These are phyloP conservation scores for Cladosporium sp. DNA, from an alignment of 2,329 filamentous ascomycete species.

Conservation along the genomic window DNA sequence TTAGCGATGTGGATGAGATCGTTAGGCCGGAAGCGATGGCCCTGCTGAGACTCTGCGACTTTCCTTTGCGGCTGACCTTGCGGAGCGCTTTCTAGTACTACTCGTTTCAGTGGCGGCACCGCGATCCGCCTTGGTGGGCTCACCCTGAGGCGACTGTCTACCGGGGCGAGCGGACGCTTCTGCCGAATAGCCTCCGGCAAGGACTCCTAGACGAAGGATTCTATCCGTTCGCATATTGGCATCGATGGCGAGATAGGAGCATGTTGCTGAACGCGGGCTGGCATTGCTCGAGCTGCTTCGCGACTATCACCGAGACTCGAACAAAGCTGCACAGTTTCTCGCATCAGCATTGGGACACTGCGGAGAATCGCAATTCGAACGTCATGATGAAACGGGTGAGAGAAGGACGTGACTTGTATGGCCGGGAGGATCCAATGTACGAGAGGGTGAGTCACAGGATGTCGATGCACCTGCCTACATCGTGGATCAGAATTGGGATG, in stretches of 20 bases:
- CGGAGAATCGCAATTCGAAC: constrained; percentile 42
- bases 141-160: constrained; percentile 57
- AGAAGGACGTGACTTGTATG: constrained; percentile 51
- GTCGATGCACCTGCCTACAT: constrained; percentile 53
- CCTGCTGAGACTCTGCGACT: constrained; percentile 8
- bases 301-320: constrained; percentile 49
- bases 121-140: constrained; percentile 46
- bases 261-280: constrained; percentile 48
- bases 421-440: constrained; percentile 49
- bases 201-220: constrained; percentile 37
- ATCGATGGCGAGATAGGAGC: constrained; percentile 35
- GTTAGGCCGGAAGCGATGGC: constrained; percentile 9
- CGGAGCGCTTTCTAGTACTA: constrained; percentile 12
- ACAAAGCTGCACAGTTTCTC: constrained; percentile 54
- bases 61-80: constrained; percentile 6
- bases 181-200: constrained; percentile 49
- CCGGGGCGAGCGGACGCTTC: constrained; percentile 54
- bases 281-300: constrained; percentile 59
- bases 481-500: constrained; percentile 18
- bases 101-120: constrained; percentile 14
- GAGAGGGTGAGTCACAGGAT: constrained; percentile 35
- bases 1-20: constrained; percentile 13
- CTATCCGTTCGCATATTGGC: constrained; percentile 10
- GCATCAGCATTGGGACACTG: constrained; percentile 48
- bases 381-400: constrained; percentile 48